Conservation (phyloP, 306 rosid species). For the Casuarina cunninghamiana region DNA sequence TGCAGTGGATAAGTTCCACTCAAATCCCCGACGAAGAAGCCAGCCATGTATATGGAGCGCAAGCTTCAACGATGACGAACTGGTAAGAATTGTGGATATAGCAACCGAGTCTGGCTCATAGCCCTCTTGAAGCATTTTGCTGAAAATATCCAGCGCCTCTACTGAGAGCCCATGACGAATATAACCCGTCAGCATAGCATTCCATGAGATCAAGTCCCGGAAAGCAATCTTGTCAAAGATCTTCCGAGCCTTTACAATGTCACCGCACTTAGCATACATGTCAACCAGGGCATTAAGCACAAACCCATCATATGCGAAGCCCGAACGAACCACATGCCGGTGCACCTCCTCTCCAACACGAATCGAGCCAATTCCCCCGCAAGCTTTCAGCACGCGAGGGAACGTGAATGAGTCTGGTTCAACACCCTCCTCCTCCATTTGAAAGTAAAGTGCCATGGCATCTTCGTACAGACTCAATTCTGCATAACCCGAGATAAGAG, state of each 20-base stretch:
- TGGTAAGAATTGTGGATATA: slow-evolving; percentile 55
- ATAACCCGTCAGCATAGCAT: slow-evolving; percentile 72
- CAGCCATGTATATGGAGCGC: slow-evolving; percentile 79
- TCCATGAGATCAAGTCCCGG: slow-evolving; percentile 81
- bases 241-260: slow-evolving; percentile 76
- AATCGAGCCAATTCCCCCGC: slow-evolving; percentile 79
- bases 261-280: slow-evolving; percentile 91
- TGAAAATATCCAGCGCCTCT: slow-evolving; percentile 56
- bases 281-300: slow-evolving; percentile 82
- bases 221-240: slow-evolving; percentile 51
- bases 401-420: slow-evolving; percentile 72
- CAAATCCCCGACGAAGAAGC: slow-evolving; percentile 56
- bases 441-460: slow-evolving; percentile 87
- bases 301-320: slow-evolving; percentile 56
- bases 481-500: slow-evolving; percentile 78
- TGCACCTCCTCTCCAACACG: slow-evolving; percentile 77
- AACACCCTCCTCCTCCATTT: slow-evolving; percentile 83
- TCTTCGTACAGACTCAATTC: slow-evolving; percentile 62
- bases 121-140: slow-evolving; percentile 56
- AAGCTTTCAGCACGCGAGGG: slow-evolving; percentile 78
- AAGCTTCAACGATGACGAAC: slow-evolving; percentile 35
- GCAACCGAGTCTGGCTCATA: slow-evolving; percentile 58
- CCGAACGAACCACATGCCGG: slow-evolving; percentile 61
- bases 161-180: slow-evolving; percentile 61
- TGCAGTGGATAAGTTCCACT: slow-evolving; percentile 65